A percentile compares a stretch with the other conserved stretches of the same genome.
phyloP scores from a whole-genome alignment of 2,329 filamentous ascomycete species.

The Stylonectria norvegica region DNA sequence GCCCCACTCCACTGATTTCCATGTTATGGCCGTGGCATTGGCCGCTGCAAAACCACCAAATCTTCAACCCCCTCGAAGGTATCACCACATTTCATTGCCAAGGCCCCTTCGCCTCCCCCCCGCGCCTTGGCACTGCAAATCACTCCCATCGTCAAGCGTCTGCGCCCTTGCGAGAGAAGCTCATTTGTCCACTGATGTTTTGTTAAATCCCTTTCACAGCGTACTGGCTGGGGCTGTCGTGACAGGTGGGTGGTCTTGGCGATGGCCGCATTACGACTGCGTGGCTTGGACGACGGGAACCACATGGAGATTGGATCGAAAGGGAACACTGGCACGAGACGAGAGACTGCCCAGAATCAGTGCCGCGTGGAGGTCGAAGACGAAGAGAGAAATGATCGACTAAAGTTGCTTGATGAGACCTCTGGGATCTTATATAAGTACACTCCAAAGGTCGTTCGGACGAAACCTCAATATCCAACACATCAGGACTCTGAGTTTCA shows the following conservation, averaged over 20 bases:
- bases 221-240: no score
- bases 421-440: background rate
- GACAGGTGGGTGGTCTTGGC: constrained; percentile 16
- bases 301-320: no score
- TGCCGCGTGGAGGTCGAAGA: background rate
- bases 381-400: background rate
- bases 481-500: no score
- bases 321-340: no score
- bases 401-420: background rate
- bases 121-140: background rate
- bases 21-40: background rate
- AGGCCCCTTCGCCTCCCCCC: background rate
- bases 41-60: background rate
- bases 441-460: background rate
- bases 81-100: background rate
- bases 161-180: no score
- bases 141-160: no score
- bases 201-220: no score
- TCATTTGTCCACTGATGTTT: no score
- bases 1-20: background rate
- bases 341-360: no score
- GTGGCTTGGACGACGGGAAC: background rate
- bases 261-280: background rate
- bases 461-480: background rate
- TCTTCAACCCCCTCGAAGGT: no score